phyloP scores from a whole-genome alignment of 2,329 filamentous ascomycete species.

The Scortechinia acanthostroma region DNA sequence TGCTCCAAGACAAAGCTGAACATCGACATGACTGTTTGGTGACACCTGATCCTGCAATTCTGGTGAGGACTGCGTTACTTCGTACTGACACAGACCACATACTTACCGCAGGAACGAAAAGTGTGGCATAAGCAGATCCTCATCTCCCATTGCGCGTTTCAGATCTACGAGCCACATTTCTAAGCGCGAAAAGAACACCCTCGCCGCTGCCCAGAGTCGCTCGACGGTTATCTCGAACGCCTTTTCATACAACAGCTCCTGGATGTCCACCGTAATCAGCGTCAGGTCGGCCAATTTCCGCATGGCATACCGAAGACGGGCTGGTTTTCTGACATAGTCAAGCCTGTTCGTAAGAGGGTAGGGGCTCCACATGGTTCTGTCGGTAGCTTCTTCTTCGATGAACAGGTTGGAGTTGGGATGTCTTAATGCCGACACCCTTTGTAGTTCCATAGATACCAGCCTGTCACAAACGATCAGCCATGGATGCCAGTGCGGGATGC shows the following conservation, averaged over 20 bases:
- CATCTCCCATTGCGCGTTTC: too few relatives aligned
- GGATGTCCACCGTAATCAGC: background rate
- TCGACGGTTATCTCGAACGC: background rate
- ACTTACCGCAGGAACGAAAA: too few relatives aligned
- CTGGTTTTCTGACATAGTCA: slow-evolving; percentile 13
- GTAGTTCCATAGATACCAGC: too few relatives aligned
- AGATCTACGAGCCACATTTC: too few relatives aligned
- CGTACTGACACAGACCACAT: too few relatives aligned
- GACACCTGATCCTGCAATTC: too few relatives aligned
- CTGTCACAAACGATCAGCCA: too few relatives aligned
- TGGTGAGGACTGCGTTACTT: too few relatives aligned
- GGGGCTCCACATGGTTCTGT: slow-evolving; percentile 16
- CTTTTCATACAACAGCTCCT: background rate
- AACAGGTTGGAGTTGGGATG: too few relatives aligned
- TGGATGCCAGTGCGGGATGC: slow-evolving; percentile 13
- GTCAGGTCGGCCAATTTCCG: slow-evolving; percentile 6
- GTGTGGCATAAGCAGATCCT: too few relatives aligned
- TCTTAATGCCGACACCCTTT: too few relatives aligned
- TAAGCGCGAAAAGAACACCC: too few relatives aligned
- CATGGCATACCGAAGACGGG: slow-evolving; percentile 13
- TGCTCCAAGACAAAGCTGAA: background rate
- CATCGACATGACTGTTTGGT: background rate
- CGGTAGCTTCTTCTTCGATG: slow-evolving; percentile 7
- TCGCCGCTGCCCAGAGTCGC: background rate
- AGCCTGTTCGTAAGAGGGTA: slow-evolving; percentile 19